Evolutionary conservation across 306 rosid species (phyloP), one percentile per base, ranked within the genome.

Genomic region (Phaseolus lunatus): DNA sequence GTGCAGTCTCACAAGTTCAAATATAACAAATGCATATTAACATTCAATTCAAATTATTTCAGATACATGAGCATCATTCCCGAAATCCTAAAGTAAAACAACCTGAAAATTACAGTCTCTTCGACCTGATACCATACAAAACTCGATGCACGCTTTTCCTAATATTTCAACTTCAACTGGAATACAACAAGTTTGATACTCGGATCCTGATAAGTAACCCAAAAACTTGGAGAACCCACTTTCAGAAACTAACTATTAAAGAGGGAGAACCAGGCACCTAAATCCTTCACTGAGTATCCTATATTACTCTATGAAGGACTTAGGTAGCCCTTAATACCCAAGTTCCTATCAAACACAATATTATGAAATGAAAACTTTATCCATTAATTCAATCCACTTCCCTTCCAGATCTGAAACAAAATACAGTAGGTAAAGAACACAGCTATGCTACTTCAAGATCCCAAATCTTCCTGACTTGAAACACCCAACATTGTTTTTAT

Each of bases 321-420:
- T 1, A 2, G 44, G 11, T 39, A 39, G 12, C 44, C 0, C 44
- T 9, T 39, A 39, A 37, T 8, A 37, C 43, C 43, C 43, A 37
- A 39, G 11, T 39, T 39, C 44, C 12, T 2, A 39, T 9, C 12
- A 39, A 57, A 70, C 3, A 67, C 16, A 52, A 52, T 33, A 72
- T 54, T 19, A 56, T 11, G 5, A 44, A 45, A 70, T 56, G 31
- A 64, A n/a, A 50, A 41, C 12, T 49, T 3, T 12, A 81, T 44
- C 35, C 22, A 41, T 45, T 22, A 53, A 29, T 78, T 73, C 20
- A 68, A 61, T 67, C 59, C 20, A 49, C 26, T 67, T 39, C 73
- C 68, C 58, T 18, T 75, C 81, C 84, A 82, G 84, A 85, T 82
- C 84, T 78, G 74, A 23, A 20, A 59, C 24, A 31, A 73, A 41